These are phyloP conservation scores for Elymus sibiricus DNA, from an alignment of 176 grass and related monocot genomes.

Conservation along the genomic window DNA sequence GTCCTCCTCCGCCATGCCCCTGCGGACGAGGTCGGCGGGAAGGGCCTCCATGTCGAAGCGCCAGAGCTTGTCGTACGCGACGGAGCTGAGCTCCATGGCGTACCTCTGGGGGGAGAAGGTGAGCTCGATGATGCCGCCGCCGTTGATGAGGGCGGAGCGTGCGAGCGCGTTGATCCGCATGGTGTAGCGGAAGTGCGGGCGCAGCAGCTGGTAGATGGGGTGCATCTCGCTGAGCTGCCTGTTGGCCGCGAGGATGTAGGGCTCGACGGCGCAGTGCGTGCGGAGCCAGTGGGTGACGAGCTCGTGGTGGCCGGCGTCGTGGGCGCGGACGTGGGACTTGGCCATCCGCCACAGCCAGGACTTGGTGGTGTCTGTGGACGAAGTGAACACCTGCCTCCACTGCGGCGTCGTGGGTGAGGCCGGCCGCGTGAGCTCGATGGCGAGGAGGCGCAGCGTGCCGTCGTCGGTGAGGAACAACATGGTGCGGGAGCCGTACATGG, in stretches of 20 bases:
- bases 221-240: conserved; percentile 87
- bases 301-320: conserved; percentile 78
- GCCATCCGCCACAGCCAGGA: conserved; percentile 73
- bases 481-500: conserved; percentile 75
- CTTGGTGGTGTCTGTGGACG: conserved; percentile 50
- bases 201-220: conserved; percentile 65
- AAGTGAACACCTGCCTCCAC: conserved; percentile 60
- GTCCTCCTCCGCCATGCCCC: conserved; percentile 83
- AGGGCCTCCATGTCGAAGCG: conserved; percentile 82
- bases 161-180: conserved; percentile 77
- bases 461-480: conserved; percentile 68
- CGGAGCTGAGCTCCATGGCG: conserved; percentile 77
- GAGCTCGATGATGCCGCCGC: conserved; percentile 60
- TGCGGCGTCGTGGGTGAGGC: conserved; percentile 36
- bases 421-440: conserved; percentile 79
- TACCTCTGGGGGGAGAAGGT: conserved; percentile 68
- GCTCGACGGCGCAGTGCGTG: conserved; percentile 72
- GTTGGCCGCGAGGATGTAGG: conserved; percentile 75
- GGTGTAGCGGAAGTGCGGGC: conserved; percentile 83
- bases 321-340: conserved; percentile 77
- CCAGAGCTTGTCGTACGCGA: conserved; percentile 66
- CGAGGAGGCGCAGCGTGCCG: conserved; percentile 63
- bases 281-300: conserved; percentile 81
- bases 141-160: conserved; percentile 55
- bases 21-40: conserved; percentile 64